These are phyloP conservation scores for Hortiboletus rubellus DNA, from an alignment of 1,284 basidiomycete genomes.

Conservation along the genomic window DNA sequence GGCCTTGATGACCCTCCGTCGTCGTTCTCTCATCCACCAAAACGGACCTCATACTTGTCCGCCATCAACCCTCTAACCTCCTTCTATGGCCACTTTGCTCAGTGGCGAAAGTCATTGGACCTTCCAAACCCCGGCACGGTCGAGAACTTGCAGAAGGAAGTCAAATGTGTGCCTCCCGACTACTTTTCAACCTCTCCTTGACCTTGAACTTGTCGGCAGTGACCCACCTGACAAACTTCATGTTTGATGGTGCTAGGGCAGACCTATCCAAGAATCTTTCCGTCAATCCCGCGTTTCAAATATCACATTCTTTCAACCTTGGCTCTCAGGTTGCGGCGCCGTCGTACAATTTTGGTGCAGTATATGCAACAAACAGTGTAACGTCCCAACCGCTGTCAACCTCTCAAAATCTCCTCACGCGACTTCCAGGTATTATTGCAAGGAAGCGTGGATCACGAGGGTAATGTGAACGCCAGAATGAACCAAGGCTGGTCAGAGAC, in stretches of 20 bases:
- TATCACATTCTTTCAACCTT: slow-evolving; percentile 93
- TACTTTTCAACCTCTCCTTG: slow-evolving; percentile 13
- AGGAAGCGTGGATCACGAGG: slow-evolving; percentile 92
- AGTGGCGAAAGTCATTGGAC: slow-evolving; percentile 79
- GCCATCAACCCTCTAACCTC: slow-evolving; percentile 59
- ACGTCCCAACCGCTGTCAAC: slow-evolving; percentile 16
- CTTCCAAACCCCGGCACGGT: slow-evolving; percentile 87
- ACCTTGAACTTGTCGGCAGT: slow-evolving; percentile 44
- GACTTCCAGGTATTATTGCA: slow-evolving; percentile 79
- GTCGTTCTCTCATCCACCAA: slow-evolving; percentile 26
- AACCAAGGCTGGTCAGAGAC: slow-evolving; percentile 87
- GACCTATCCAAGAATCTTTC: slow-evolving; percentile 96
- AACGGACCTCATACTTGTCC: slow-evolving; percentile 31
- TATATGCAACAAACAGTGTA: slow-evolving; percentile 84
- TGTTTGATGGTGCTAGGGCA: slow-evolving; percentile 96
- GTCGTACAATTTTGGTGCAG: slow-evolving; percentile 93
- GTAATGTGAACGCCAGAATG: slow-evolving; percentile 84
- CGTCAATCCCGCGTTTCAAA: slow-evolving; percentile 94
- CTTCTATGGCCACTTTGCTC: slow-evolving; percentile 69
- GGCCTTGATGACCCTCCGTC: slow-evolving; percentile 33
- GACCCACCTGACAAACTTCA: slow-evolving; percentile 91
- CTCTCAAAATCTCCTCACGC: slow-evolving; percentile 18
- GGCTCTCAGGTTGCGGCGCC: slow-evolving; percentile 76
- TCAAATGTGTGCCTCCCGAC: slow-evolving; percentile 62
- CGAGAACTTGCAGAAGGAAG: slow-evolving; percentile 90